phyloP scores from a whole-genome alignment of 345 rosid genomes.

The Pugionium cornutum region DNA sequence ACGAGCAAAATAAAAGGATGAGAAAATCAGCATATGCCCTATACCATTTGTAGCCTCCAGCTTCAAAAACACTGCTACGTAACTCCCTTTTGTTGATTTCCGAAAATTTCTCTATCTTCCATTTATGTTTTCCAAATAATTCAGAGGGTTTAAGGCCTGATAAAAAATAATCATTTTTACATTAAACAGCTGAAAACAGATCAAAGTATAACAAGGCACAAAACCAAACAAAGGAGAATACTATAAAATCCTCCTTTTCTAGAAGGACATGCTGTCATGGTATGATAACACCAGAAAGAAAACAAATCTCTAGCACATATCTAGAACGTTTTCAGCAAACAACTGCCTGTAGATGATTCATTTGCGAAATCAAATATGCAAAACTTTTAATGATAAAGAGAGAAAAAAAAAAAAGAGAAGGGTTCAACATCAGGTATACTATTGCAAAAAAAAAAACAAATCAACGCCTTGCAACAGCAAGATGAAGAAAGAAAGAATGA shows the following conservation, averaged over 20 bases:
- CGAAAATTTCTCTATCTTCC: constrained; percentile 93
- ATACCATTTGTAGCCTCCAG: constrained; percentile 97
- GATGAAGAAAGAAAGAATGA: too few relatives aligned
- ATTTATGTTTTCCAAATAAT: constrained; percentile 69
- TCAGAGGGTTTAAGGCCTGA: constrained; percentile 87
- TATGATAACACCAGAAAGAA: too few relatives aligned
- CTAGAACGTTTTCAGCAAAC: not conserved
- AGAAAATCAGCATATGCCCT: constrained; percentile 25
- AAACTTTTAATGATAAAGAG: not conserved
- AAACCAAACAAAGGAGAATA: not conserved
- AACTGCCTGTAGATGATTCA: not conserved
- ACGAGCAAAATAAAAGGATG: not conserved
- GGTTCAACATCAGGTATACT: not conserved
- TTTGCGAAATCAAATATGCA: constrained; percentile 3
- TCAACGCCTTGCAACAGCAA: too few relatives aligned
- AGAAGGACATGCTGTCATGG: not conserved
- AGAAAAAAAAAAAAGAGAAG: constrained; percentile 13
- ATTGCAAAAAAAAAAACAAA: not conserved
- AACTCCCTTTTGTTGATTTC: constrained; percentile 89
- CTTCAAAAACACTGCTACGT: constrained; percentile 76
- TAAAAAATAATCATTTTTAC: not conserved
- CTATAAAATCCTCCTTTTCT: not conserved
- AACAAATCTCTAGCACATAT: too few relatives aligned
- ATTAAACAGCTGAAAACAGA: constrained; percentile 3
- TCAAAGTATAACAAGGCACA: constrained; percentile 1